Conservation (phyloP, 352 stramenopile genomes). For the Pythium coloratum region DNA sequence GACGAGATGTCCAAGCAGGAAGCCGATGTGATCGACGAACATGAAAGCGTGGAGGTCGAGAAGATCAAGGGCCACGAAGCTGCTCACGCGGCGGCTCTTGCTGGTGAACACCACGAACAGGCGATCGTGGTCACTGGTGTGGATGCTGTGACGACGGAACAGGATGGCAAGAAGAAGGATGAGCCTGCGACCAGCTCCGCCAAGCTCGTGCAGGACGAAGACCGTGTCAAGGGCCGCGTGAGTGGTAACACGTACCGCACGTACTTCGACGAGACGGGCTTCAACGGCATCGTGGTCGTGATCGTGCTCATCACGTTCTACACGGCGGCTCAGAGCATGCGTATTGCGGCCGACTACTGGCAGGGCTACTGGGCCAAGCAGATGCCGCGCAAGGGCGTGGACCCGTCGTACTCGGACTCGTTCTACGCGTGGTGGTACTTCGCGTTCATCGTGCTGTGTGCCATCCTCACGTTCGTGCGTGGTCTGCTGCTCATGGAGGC, state of each 20-base stretch:
- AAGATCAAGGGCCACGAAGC: too few relatives aligned
- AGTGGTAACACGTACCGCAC: slow-evolving; percentile 19
- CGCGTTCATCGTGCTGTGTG: slow-evolving; percentile 30
- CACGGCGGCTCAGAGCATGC: slow-evolving; percentile 1
- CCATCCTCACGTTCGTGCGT: slow-evolving; percentile 23
- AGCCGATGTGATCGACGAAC: slow-evolving; percentile 22
- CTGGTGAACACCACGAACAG: too few relatives aligned
- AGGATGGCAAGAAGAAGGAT: background rate
- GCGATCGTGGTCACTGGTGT: too few relatives aligned
- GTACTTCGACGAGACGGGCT: slow-evolving; percentile 28
- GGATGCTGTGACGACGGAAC: too few relatives aligned
- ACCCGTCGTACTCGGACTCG: slow-evolving; percentile 9
- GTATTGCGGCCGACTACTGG: slow-evolving; percentile 16
- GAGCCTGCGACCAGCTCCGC: background rate
- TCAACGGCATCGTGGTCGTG: slow-evolving; percentile 18
- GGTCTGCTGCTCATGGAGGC: slow-evolving; percentile 39
- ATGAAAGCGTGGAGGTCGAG: background rate
- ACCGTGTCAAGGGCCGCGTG: slow-evolving; percentile 25
- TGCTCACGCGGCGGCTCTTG: too few relatives aligned
- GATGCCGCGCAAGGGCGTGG: slow-evolving; percentile 7
- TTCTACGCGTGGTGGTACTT: slow-evolving; percentile 36
- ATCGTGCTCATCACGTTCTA: slow-evolving; percentile 5
- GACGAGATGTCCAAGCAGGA: slow-evolving; percentile 9
- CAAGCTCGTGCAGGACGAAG: slow-evolving; percentile 24
- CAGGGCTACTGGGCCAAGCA: slow-evolving; percentile 26